Evolutionary conservation across 2,329 filamentous ascomycete genomes (phyloP), one percentile per base, ranked within the genome.

Genomic region (Alternaria incomplexa): DNA sequence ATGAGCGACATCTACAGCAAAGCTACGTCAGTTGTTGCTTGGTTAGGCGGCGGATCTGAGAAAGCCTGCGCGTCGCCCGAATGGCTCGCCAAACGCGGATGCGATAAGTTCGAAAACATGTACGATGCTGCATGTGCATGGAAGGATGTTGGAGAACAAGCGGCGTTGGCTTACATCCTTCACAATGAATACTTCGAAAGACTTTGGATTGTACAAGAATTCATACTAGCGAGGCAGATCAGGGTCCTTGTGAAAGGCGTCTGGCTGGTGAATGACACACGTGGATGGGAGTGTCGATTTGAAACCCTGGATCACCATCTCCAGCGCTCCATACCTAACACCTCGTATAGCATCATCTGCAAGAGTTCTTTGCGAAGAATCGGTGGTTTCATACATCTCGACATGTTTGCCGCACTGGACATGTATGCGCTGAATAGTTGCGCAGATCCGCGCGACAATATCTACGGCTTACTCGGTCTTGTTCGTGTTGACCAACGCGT

Each of bases 81-180:
- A 5, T 1, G 2, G 0, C 15, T n/a, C 7, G 13, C 15, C 12
- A 0, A 36, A 7, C 6, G 15, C 15, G 32, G 9, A 40, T 40
- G 8, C 36, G 36, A 11, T 3, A 17, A 3, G 36, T 40, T 40
- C 5, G n/a, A 40, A 3, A 17, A 40, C 9, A 17, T 0, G 15
- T 17, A 40, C n/a, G n/a, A 40, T 11, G 36, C 36, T 17, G 36
- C 36, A 11, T 10, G 36, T 40, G 36, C 3, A 10, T 40, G 36
- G 36, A 40, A 1, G 36, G 2, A 40, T 17, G 4, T 3, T 0
- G n/a, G 0, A 40, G n/a, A 40, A 3, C 2, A 0, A 40, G n/a
- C 5, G 5, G 36, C 36, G 2, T 40, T 40, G 0, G 2, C n/a
- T 40, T 40, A 40, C 17, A 2, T 40, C 9, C 36, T 40, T 1